phyloP scores from a whole-genome alignment of 148 eudicot genomes.

The Dianthus caryophyllus region DNA sequence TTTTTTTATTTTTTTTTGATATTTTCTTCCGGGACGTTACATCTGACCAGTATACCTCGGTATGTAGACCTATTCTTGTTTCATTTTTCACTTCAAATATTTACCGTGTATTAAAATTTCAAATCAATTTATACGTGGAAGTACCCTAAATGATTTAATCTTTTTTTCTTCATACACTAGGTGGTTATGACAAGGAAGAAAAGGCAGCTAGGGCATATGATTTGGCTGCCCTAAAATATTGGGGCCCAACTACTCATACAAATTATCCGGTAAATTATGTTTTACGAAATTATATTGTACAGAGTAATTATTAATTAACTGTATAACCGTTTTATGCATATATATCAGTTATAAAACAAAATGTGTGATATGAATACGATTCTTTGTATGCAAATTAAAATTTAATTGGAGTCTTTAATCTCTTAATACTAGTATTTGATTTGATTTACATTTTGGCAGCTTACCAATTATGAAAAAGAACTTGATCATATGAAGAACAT shows the following conservation, averaged over 20 bases:
- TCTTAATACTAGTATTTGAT: not conserved
- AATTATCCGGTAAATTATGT: constrained; percentile 56
- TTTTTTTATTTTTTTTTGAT: not conserved
- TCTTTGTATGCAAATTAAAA: no score
- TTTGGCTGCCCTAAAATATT: constrained; percentile 73
- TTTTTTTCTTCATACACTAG: constrained; percentile 21
- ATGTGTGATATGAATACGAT: no score
- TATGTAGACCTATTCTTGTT: constrained; percentile 11
- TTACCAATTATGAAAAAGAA: constrained; percentile 61
- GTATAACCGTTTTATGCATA: no score
- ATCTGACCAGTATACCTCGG: constrained; percentile 48
- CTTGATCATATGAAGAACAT: constrained; percentile 75
- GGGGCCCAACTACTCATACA: constrained; percentile 79
- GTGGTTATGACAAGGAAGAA: constrained; percentile 86
- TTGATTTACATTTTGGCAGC: constrained; percentile 27
- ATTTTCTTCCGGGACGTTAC: constrained; percentile 15
- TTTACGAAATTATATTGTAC: not conserved
- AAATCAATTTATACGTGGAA: no score
- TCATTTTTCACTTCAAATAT: not conserved
- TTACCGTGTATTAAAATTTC: not conserved
- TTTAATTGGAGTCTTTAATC: no score
- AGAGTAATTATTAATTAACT: not conserved
- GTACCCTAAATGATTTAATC: not conserved
- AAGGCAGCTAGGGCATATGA: constrained; percentile 87
- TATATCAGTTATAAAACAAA: no score